Conservation (phyloP, 2,329 filamentous ascomycete genomes). For the Aspergillus amoenus region DNA sequence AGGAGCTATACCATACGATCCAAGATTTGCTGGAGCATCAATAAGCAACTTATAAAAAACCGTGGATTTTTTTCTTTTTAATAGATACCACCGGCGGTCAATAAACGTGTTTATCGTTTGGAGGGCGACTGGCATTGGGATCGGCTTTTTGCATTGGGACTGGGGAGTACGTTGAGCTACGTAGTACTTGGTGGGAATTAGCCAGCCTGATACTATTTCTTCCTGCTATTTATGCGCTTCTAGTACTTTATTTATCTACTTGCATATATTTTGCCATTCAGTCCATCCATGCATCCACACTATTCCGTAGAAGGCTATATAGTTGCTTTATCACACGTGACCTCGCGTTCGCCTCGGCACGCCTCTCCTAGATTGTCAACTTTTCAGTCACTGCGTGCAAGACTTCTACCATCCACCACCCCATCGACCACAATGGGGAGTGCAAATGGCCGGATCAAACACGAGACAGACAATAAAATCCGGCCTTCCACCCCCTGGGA, state of each 20-base stretch:
- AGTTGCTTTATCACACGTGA: slow-evolving; percentile 18
- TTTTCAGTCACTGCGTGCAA: not conserved
- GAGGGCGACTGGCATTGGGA: not conserved
- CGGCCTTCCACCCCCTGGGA: slow-evolving; percentile 17
- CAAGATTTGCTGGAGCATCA: slow-evolving; percentile 32
- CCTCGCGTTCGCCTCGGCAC: slow-evolving; percentile 16
- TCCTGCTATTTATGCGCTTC: not conserved
- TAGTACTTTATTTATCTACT: not conserved
- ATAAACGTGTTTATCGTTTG: not conserved
- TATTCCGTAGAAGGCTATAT: slow-evolving; percentile 10
- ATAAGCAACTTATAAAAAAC: slow-evolving; percentile 5
- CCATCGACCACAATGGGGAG: slow-evolving; percentile 20
- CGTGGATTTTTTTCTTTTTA: not conserved
- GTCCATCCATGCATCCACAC: not conserved
- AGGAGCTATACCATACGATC: slow-evolving; percentile 49
- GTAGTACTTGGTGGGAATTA: not conserved
- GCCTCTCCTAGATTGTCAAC: not conserved
- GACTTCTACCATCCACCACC: not conserved
- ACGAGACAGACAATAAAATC: not conserved
- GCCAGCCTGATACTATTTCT: slow-evolving; percentile 4
- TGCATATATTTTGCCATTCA: no score
- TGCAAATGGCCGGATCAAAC: slow-evolving; percentile 23
- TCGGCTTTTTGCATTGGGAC: slow-evolving; percentile 17
- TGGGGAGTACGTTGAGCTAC: slow-evolving; percentile 8
- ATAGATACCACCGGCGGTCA: not conserved